Percentiles rank a stretch among this genome's conserved stretches.
Evolutionary conservation across 345 rosid species (phyloP).

Genomic region (Conringia planisiliqua): DNA sequence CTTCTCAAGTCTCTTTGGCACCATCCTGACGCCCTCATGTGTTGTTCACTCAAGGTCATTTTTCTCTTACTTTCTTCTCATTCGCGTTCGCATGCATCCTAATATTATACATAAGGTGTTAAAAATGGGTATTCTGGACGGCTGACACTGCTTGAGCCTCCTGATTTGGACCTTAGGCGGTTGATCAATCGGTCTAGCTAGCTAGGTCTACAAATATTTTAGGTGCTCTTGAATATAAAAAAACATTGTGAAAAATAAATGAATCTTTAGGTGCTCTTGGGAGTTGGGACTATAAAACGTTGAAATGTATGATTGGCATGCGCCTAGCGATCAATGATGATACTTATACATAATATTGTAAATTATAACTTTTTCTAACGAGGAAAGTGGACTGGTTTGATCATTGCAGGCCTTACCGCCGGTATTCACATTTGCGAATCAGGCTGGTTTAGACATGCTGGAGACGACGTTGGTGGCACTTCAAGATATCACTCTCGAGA

Average conservation of each 20-base stretch:
- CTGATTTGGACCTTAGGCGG: not conserved
- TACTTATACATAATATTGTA: not conserved
- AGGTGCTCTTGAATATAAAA: not conserved
- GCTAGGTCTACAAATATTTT: not conserved
- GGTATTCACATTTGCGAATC: conserved; percentile 80
- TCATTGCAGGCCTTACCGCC: conserved; percentile 60
- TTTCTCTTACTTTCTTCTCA: not conserved
- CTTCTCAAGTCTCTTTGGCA: conserved; percentile 84
- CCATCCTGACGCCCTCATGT: conserved; percentile 82
- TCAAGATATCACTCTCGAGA: conserved; percentile 77
- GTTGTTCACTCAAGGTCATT: conserved; percentile 78
- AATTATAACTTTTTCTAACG: not conserved
- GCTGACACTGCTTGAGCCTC: not conserved
- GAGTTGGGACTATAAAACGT: not conserved
- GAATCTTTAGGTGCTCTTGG: not conserved
- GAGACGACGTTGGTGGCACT: conserved; percentile 86
- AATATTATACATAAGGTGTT: not conserved
- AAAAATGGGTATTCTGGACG: not conserved
- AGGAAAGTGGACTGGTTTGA: conserved; percentile 14
- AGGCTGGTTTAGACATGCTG: conserved; percentile 97
- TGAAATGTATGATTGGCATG: not conserved
- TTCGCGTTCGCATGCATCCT: not conserved
- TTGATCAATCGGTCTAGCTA: not conserved
- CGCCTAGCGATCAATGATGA: not conserved
- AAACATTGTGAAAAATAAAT: not conserved